phyloP scores from a whole-genome alignment of 768 basidiomycete genomes.

The Phlebiopsis gigantea region DNA sequence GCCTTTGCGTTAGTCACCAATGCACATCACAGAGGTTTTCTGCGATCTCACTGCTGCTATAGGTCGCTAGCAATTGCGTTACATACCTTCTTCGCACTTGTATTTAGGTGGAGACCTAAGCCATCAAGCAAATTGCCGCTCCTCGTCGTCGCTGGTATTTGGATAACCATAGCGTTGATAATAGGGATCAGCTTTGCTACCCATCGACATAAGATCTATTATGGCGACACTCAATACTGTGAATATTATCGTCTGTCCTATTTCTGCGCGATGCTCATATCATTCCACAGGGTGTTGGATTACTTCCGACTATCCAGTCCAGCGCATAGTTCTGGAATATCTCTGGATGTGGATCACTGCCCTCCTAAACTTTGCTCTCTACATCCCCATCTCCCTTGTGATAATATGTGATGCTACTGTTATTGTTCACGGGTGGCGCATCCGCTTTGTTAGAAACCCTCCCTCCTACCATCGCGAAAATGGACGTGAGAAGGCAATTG shows the following conservation, averaged over 20 bases:
- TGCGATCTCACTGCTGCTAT: background rate
- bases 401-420: constrained; percentile 23
- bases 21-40: background rate
- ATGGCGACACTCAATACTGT: constrained; percentile 39
- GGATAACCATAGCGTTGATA: constrained; percentile 35
- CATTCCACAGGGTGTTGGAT: constrained; percentile 50
- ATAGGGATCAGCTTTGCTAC: constrained; percentile 33
- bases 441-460: constrained; percentile 16
- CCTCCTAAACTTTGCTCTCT: constrained; percentile 36
- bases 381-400: constrained; percentile 39
- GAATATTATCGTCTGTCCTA: background rate
- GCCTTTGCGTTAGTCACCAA: constrained; percentile 29
- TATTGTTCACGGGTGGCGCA: constrained; percentile 25
- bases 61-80: constrained; percentile 30
- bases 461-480: constrained; percentile 8
- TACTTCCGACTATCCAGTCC: constrained; percentile 23
- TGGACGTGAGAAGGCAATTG: constrained; percentile 23
- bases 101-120: constrained; percentile 27
- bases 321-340: constrained; percentile 44
- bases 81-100: constrained; percentile 35
- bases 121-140: constrained; percentile 27
- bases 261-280: background rate
- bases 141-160: constrained; percentile 31
- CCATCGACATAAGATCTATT: constrained; percentile 33
- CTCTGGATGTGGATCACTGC: constrained; percentile 49